Conservation (phyloP, 257 asterid genomes). For the Nyctanthes arbortristis region DNA sequence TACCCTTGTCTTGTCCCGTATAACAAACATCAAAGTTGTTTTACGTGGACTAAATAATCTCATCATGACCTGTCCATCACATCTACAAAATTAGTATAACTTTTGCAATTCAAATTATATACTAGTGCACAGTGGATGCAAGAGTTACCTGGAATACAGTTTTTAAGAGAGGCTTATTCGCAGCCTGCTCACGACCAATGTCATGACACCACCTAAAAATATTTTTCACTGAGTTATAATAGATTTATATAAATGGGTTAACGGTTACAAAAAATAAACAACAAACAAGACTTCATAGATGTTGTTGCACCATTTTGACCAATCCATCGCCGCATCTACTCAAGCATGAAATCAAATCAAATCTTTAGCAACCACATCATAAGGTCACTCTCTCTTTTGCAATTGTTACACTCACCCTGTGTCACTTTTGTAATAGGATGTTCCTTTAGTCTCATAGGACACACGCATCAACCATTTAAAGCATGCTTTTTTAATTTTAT, state of each 20-base stretch:
- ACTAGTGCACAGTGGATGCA: slow-evolving; percentile 1
- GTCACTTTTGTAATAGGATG: no score
- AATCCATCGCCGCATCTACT: no score
- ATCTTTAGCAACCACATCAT: no score
- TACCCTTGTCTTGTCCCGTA: slow-evolving; percentile 98
- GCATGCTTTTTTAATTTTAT: no score
- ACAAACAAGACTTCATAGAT: not conserved
- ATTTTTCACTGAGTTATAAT: not conserved
- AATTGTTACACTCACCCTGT: no score
- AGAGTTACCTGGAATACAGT: slow-evolving; percentile 85
- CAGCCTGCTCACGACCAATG: slow-evolving; percentile 98
- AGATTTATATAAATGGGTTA: not conserved
- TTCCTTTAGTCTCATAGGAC: no score
- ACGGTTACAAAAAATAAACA: not conserved
- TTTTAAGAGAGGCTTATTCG: slow-evolving; percentile 93
- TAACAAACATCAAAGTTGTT: slow-evolving; percentile 92
- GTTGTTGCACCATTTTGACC: no score
- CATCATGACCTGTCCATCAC: slow-evolving; percentile 82
- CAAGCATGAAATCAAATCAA: no score
- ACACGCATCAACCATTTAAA: no score
- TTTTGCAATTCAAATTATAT: slow-evolving; percentile 7
- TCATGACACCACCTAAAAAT: slow-evolving; percentile 96
- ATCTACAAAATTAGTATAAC: slow-evolving; percentile 26
- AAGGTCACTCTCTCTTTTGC: no score
- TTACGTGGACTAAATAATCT: slow-evolving; percentile 93